Percentiles rank a stretch among this genome's conserved stretches.
These are phyloP conservation scores for Podospora australis DNA, from an alignment of 495 filamentous ascomycete genomes.

Conservation along the genomic window DNA sequence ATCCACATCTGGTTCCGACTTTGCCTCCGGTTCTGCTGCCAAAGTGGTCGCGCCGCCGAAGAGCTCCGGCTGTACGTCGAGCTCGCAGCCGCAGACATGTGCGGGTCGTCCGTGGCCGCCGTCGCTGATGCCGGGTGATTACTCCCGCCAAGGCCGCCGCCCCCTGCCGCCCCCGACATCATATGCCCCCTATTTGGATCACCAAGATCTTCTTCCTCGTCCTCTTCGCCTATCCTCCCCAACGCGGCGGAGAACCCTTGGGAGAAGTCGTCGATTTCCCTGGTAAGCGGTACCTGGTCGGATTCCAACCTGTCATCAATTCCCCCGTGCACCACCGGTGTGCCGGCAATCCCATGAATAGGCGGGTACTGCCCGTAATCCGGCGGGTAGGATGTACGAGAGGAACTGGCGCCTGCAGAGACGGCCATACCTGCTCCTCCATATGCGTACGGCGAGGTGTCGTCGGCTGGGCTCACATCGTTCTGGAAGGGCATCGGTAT, in stretches of 20 bases:
- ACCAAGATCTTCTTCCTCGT: slow-evolving; percentile 16
- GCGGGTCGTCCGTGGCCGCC: not conserved
- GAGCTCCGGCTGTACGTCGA: slow-evolving; percentile 9
- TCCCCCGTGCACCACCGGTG: not conserved
- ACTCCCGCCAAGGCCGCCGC: slow-evolving; percentile 6
- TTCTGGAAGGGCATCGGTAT: slow-evolving; percentile 15
- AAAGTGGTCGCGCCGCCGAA: slow-evolving; percentile 26
- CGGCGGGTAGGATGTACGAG: slow-evolving; percentile 21
- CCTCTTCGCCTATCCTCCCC: slow-evolving; percentile 36
- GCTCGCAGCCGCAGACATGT: not conserved
- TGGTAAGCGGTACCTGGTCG: slow-evolving; percentile 28
- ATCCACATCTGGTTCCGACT: slow-evolving; percentile 44
- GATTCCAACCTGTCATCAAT: slow-evolving; percentile 12
- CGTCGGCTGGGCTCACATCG: slow-evolving; percentile 16
- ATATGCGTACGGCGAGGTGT: slow-evolving; percentile 17
- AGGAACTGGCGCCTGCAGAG: not conserved
- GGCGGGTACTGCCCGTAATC: slow-evolving; percentile 19
- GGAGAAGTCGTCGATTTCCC: slow-evolving; percentile 39
- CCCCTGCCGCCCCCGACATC: slow-evolving; percentile 12
- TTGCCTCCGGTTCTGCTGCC: slow-evolving; percentile 45
- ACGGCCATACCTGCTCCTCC: slow-evolving; percentile 3
- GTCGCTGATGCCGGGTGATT: not conserved
- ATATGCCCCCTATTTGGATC: not conserved
- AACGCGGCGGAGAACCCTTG: slow-evolving; percentile 30
- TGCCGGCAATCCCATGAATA: not conserved